Base-by-base conservation (phyloP, 176 grass and related monocot species). In the Zoysia pacifica region DNA sequence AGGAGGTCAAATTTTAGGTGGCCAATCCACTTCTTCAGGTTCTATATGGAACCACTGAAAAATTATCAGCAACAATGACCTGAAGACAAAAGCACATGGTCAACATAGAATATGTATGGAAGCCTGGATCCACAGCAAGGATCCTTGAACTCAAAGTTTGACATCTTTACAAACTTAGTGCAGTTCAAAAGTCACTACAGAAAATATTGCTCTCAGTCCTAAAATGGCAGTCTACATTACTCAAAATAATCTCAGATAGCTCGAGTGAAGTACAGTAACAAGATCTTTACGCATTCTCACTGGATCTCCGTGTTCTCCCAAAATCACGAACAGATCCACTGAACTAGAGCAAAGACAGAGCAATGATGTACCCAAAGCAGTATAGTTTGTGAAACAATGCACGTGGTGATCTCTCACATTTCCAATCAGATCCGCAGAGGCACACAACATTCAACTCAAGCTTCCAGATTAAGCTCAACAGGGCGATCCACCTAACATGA, bases 1-100 rank as follows among this genome's bases (percentile, higher is more conserved):
- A 99, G 93, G 79, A 99, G 86, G 86, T 99, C 97, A 91, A 99
- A 99, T 99, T 93, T 99, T 38, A 93, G 93, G 81, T 99, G 96
- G 4, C 97, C 97, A 5, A 96, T 96, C 97, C 97, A 99, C 84
- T 96, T 99, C 82, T 84, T 96, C 55, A 99, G 84, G 84, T 99
- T 99, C 82, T 99, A 93, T 86, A 96, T 99, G 36, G 97, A 96
- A 58, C 97, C 97, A 82, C 93, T 99, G 79, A 99, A 99, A 65
- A 87, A 93, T 99, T 99, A 53, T 99, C 97, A 48, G 89, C 90
- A 52, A 96, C 97, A 88, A 99, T 96, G 59, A 99, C 97, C 97
- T 99, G 80, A 61, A 87, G 43, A 44, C 4, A 83, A 44, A 72
- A 40, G n/a, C 67, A 41, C 28, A 47, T 5, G 56, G 47, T 62